Conservation (phyloP, 2,329 filamentous ascomycete species). For the Paecilomyces formosus region DNA sequence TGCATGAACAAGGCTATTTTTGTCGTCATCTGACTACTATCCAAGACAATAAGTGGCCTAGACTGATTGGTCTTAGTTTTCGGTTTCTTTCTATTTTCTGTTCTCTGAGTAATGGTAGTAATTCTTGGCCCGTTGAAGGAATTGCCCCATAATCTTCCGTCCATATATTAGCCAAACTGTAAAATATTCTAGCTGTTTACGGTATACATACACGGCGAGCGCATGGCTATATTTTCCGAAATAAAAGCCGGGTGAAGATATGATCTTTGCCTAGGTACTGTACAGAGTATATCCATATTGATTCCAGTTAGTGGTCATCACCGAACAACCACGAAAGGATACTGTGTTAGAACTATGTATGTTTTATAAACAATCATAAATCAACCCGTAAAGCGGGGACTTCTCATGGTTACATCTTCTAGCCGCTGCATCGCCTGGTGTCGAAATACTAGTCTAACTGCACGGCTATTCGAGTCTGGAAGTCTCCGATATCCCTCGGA, state of each 20-base stretch:
- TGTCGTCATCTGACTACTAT: not conserved
- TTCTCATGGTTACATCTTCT: not conserved
- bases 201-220: not conserved
- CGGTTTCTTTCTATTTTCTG: too few species aligned
- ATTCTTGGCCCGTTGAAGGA: not conserved
- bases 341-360: too few species aligned
- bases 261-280: not conserved
- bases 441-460: not conserved
- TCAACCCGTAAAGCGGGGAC: not conserved
- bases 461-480: not conserved
- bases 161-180: not conserved
- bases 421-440: not conserved
- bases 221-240: not conserved
- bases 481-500: not conserved
- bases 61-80: not conserved
- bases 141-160: not conserved
- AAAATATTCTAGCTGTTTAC: not conserved
- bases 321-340: too few species aligned
- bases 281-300: too few species aligned
- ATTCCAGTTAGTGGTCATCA: too few species aligned
- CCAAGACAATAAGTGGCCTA: not conserved
- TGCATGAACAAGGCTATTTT: not conserved
- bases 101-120: not conserved
- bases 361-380: too few species aligned
- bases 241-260: not conserved